Conservation (phyloP, 352 stramenopile species). For the Phytophthora fragariaefolia region DNA sequence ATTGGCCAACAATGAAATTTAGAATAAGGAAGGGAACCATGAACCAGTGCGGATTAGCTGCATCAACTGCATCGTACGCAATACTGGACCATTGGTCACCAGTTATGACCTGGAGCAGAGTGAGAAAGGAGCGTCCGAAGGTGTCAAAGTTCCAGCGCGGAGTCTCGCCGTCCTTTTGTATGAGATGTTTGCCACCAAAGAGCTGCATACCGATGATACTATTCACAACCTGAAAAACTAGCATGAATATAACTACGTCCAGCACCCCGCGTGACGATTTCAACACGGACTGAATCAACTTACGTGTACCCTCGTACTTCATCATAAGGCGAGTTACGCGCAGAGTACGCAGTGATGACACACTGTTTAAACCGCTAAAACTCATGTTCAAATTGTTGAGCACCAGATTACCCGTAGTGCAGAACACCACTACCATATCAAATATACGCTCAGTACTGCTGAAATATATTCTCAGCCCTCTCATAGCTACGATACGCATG, state of each 20-base stretch:
- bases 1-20: slow-evolving; percentile 80
- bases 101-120: slow-evolving; percentile 80
- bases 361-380: slow-evolving; percentile 70
- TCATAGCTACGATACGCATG: slow-evolving; percentile 62
- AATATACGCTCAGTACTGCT: slow-evolving; percentile 71
- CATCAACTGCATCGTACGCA: slow-evolving; percentile 75
- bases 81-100: slow-evolving; percentile 83
- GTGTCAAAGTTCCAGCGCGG: slow-evolving; percentile 87
- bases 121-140: slow-evolving; percentile 74
- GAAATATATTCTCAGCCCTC: slow-evolving; percentile 55
- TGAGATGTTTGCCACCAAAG: slow-evolving; percentile 64
- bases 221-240: slow-evolving; percentile 80
- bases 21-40: slow-evolving; percentile 80
- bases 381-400: slow-evolving; percentile 64
- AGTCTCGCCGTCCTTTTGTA: slow-evolving; percentile 41
- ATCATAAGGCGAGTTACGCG: slow-evolving; percentile 79
- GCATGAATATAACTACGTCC: slow-evolving; percentile 77
- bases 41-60: slow-evolving; percentile 66
- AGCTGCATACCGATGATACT: slow-evolving; percentile 83
- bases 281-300: slow-evolving; percentile 78
- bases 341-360: slow-evolving; percentile 73
- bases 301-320: slow-evolving; percentile 81
- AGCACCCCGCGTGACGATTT: slow-evolving; percentile 83
- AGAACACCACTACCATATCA: slow-evolving; percentile 74
- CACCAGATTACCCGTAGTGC: slow-evolving; percentile 73